phyloP scores from a whole-genome alignment of 805 yeast genomes.

The Candida chilensis region DNA sequence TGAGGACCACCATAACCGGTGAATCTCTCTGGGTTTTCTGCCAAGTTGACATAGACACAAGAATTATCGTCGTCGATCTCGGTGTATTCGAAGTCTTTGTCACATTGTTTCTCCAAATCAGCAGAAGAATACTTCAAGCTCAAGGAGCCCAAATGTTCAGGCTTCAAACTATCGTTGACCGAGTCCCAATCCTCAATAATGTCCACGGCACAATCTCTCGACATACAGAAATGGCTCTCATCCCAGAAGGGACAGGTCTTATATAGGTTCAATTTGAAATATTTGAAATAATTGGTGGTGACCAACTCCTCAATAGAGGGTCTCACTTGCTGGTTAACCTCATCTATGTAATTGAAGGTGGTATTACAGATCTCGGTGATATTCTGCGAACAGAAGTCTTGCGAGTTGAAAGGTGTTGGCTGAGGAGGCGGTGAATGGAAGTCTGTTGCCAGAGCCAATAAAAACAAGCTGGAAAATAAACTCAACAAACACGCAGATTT shows the following conservation, averaged over 20 bases:
- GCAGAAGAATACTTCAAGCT: too few species aligned
- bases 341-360: conserved; percentile 32
- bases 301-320: conserved; percentile 52
- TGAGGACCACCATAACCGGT: conserved; percentile 95
- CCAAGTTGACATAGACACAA: conserved; percentile 77
- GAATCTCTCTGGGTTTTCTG: conserved; percentile 89
- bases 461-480: too few species aligned
- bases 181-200: conserved; percentile 66
- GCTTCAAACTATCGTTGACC: conserved; percentile 65
- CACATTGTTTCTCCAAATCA: conserved; percentile 7
- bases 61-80: conserved; percentile 55
- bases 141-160: conserved; percentile 66
- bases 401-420: conserved; percentile 30
- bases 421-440: too few species aligned
- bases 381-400: conserved; percentile 33
- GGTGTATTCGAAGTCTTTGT: conserved; percentile 54
- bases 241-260: conserved; percentile 85
- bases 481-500: too few species aligned
- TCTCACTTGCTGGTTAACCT: conserved; percentile 20
- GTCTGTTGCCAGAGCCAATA: too few species aligned
- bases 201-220: conserved; percentile 85
- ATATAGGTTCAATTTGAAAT: conserved; percentile 78
- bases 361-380: conserved; percentile 35
- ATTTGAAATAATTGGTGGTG: conserved; percentile 73
- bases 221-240: conserved; percentile 71